phyloP scores from a whole-genome alignment of 2,329 filamentous ascomycete species.

The Curvularia verruculosa region DNA sequence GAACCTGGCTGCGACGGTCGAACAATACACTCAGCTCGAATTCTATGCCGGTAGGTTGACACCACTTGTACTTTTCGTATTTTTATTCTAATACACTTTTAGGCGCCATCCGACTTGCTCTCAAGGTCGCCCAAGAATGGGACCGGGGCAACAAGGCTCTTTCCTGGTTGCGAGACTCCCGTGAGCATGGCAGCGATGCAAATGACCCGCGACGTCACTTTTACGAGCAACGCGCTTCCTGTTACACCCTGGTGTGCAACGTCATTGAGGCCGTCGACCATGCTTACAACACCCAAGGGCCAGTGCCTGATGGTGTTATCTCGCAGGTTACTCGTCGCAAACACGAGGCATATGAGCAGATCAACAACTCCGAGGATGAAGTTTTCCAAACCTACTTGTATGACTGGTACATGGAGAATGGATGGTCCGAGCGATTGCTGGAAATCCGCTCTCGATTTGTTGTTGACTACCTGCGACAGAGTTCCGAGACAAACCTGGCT shows the following conservation, averaged over 20 bases:
- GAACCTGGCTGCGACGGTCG: conserved; percentile 77
- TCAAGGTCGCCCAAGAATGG: conserved; percentile 80
- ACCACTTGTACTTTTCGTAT: no score
- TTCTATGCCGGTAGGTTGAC: conserved; percentile 75
- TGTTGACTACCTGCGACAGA: conserved; percentile 80
- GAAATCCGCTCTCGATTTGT: conserved; percentile 85
- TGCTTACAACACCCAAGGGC: conserved; percentile 70
- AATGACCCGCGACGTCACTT: conserved; percentile 71
- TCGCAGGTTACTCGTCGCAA: conserved; percentile 79
- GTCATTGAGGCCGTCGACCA: conserved; percentile 79
- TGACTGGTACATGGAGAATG: conserved; percentile 91
- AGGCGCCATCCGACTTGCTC: conserved; percentile 82
- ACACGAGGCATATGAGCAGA: conserved; percentile 86
- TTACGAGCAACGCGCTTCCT: conserved; percentile 74
- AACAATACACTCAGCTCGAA: conserved; percentile 78
- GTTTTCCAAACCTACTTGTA: conserved; percentile 97
- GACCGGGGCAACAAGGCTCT: conserved; percentile 87
- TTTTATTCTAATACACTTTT: conserved; percentile 9
- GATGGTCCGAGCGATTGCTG: conserved; percentile 84
- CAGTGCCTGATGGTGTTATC: conserved; percentile 76
- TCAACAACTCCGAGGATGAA: conserved; percentile 86
- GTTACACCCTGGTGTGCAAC: conserved; percentile 87
- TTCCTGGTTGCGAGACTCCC: conserved; percentile 85
- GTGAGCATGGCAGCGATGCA: conserved; percentile 69
- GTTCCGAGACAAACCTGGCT: conserved; percentile 71